Evolutionary conservation across 768 basidiomycete genomes (phyloP), one percentile per base, ranked within the genome.

Genomic region (Boletus subcaerulescens): DNA sequence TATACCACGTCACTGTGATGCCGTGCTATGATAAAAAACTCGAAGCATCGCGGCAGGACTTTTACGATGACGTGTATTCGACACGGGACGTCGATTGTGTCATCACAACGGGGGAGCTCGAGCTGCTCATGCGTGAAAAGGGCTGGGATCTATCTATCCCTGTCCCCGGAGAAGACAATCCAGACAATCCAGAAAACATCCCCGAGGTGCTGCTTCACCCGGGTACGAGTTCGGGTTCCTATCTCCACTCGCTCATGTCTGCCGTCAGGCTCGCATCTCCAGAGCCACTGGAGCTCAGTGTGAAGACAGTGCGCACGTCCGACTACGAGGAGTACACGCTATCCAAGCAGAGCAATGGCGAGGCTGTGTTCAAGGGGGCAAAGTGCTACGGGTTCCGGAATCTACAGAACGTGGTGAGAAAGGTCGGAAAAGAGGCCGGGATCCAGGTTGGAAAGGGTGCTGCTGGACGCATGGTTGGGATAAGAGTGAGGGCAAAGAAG

Each of bases 1-100:
- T 99, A 43, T 99, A 98, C 67, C 97, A 99, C 65, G 93, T 98
- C 50, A 82, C 93, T 0, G 94, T 98, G 48, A 98, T 98, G 95
- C 96, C 97, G 0, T 99, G 97, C 72, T 98, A 98, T 72, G 97
- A 99, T 80, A 98, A 98, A 75, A 99, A 99, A 68, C 84, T 99
- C 15, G 97, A 99, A 73, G 97, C 97, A 0, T 98, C 95, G 10
- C 82, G 97, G 26, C 82, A 86, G 45, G 95, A 99, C 66, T 99
- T 98, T 67, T 93, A 92, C 67, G 85, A 86, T 57, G 86, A 88
- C 9, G 61, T 81, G 2, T 88, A 92, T 71, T 78, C 86, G 38
- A 93, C 93, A 11, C 79, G 95, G 51, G 96, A 98, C 62, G 92
- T 98, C 43, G 97, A 98, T 71, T 97, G 95, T 67, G 97, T 99